These are phyloP conservation scores for Protomyces gravidus DNA, from an alignment of 1,139 yeast genomes.

Conservation along the genomic window DNA sequence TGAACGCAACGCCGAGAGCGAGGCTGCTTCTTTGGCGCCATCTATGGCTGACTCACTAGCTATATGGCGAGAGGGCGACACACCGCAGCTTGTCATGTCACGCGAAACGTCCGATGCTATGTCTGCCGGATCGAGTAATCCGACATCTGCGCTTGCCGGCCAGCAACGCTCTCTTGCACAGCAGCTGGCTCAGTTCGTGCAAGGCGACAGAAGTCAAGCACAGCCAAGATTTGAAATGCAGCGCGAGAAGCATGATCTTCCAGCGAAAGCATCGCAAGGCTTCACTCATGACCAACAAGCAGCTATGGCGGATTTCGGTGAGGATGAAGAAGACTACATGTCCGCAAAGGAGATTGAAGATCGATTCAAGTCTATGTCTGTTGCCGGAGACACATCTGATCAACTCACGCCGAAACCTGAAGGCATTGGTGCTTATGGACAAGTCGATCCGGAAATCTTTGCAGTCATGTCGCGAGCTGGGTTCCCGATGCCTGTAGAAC, in stretches of 20 bases:
- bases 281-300: slow-evolving; percentile 12
- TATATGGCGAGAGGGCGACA: not conserved
- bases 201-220: not conserved
- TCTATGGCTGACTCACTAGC: not conserved
- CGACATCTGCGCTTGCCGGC: not conserved
- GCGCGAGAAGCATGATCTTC: slow-evolving; percentile 6
- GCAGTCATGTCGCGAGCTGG: not conserved
- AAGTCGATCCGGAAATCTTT: not conserved
- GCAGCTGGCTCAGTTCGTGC: not conserved
- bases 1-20: not conserved
- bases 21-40: not conserved
- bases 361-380: not conserved
- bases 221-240: slow-evolving; percentile 1
- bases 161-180: not conserved
- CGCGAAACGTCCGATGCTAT: not conserved
- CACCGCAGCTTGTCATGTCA: not conserved
- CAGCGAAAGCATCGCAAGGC: slow-evolving; percentile 8
- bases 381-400: not conserved
- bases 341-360: slow-evolving; percentile 8
- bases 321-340: slow-evolving; percentile 4
- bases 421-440: not conserved
- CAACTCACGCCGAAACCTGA: not conserved
- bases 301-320: slow-evolving; percentile 15
- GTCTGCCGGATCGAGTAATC: not conserved
- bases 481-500: not conserved